phyloP scores from a whole-genome alignment of 192 early-diverging fungal genomes.

The Umbelopsis vinacea region DNA sequence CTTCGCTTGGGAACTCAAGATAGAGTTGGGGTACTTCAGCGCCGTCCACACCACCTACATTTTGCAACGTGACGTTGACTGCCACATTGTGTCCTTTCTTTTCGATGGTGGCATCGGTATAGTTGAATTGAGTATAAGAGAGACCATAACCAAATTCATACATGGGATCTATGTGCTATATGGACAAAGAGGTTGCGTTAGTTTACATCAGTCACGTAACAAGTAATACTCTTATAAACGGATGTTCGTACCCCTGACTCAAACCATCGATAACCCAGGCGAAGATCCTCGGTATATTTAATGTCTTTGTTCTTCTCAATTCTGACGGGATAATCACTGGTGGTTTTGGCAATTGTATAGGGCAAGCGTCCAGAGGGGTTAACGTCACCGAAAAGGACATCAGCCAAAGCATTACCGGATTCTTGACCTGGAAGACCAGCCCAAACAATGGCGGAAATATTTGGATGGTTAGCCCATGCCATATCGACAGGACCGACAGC shows the following conservation, averaged over 20 bases:
- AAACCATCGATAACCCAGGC: constrained; percentile 58
- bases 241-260: constrained; percentile 32
- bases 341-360: constrained; percentile 59
- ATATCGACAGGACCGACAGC: constrained; percentile 63
- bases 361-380: constrained; percentile 67
- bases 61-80: constrained; percentile 42
- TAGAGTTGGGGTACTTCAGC: constrained; percentile 43
- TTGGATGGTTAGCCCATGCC: constrained; percentile 63
- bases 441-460: constrained; percentile 60
- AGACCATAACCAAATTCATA: constrained; percentile 66
- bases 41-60: constrained; percentile 33
- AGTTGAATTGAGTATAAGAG: constrained; percentile 66
- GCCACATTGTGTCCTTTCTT: background rate
- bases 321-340: constrained; percentile 47
- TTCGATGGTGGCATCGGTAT: constrained; percentile 34
- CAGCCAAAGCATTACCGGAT: constrained; percentile 67
- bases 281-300: constrained; percentile 55
- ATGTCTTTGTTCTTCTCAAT: constrained; percentile 22
- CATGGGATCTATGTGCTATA: constrained; percentile 44
- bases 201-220: background rate
- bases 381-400: constrained; percentile 68
- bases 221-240: too few relatives aligned
- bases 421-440: constrained; percentile 70
- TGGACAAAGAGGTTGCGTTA: background rate
- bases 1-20: constrained; percentile 43